Base-by-base conservation (phyloP, 768 basidiomycete species). In the Kondoa subrosea region DNA sequence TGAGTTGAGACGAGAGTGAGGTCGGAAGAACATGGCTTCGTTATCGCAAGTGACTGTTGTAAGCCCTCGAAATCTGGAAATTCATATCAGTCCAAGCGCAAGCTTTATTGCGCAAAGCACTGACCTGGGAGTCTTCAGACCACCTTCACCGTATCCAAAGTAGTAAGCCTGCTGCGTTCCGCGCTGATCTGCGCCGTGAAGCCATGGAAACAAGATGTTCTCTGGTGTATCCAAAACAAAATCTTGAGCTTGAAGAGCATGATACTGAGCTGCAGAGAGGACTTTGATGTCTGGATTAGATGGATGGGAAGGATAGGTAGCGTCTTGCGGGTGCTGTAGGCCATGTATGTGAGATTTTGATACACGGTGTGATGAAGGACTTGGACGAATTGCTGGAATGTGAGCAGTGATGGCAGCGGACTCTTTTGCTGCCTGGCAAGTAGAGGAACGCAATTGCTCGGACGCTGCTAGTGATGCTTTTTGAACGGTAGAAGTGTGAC, bases 101-200 rank as follows among this genome's bases (percentile, higher is more conserved):
- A 34, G 68, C 74, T 72, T 26, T 57, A 34, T 68, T 69, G 67
- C 30, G 68, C 58, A 30, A 65, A 66, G 29, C 3, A 77, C 76
- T 64, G 33, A 73, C 66, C 57, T 69, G 29, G 70, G 69, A 16
- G 64, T 67, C 34, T 64, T 68, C 74, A 12, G 81, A 1, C 67
- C 66, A 14, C 56, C 15, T 2, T 67, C 69, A 56, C 66, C 34
- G 63, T 71, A 74, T 25, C 73, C 81, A 75, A 92, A 92, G 81
- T 91, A 91, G 26, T 82, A 80, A 73, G 87, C 88, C 78, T 90
- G 89, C 0, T 85, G 84, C 17, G 82, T 77, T 74, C 89, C 89
- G 68, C 85, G 81, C 71, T 88, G 85, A 73, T 91, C 89, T 69
- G 91, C 80, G 57, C 89, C 88, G 73, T 91, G 90, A 17, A 90